phyloP scores from a whole-genome alignment of 164 flowering plant species.

The Vitis rotundifolia region DNA sequence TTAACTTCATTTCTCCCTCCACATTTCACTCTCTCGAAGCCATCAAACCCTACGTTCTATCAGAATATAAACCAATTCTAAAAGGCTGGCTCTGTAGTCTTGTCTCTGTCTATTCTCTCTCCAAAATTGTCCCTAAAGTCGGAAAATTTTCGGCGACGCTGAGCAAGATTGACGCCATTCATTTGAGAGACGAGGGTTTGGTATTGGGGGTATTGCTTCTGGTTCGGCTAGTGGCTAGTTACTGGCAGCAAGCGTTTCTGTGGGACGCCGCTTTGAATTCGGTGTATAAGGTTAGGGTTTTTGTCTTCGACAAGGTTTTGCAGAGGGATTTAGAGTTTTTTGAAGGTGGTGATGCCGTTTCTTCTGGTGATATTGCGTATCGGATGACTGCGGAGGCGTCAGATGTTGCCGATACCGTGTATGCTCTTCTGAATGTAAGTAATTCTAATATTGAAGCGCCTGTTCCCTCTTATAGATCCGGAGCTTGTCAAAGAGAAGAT shows the following conservation, averaged over 20 bases:
- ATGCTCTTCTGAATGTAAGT: constrained; percentile 77
- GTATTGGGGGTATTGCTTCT: constrained; percentile 45
- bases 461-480: background rate
- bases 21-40: constrained; percentile 24
- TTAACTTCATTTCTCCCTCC: constrained; percentile 4
- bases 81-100: constrained; percentile 86
- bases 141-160: constrained; percentile 43
- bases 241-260: constrained; percentile 78
- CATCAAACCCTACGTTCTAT: constrained; percentile 57
- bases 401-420: constrained; percentile 74
- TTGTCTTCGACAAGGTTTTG: constrained; percentile 69
- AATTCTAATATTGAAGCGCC: no score
- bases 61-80: constrained; percentile 60
- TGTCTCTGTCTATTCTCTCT: constrained; percentile 69
- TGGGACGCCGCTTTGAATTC: constrained; percentile 86
- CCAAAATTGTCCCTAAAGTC: constrained; percentile 56
- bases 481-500: background rate
- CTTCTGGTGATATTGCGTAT: constrained; percentile 77
- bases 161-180: constrained; percentile 13
- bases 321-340: constrained; percentile 76
- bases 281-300: constrained; percentile 49
- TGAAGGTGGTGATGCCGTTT: constrained; percentile 60
- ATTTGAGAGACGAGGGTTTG: constrained; percentile 40
- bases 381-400: constrained; percentile 90
- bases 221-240: constrained; percentile 46